These are phyloP conservation scores for Cyberlindnera maritima DNA, from an alignment of 805 yeast genomes.

Conservation along the genomic window DNA sequence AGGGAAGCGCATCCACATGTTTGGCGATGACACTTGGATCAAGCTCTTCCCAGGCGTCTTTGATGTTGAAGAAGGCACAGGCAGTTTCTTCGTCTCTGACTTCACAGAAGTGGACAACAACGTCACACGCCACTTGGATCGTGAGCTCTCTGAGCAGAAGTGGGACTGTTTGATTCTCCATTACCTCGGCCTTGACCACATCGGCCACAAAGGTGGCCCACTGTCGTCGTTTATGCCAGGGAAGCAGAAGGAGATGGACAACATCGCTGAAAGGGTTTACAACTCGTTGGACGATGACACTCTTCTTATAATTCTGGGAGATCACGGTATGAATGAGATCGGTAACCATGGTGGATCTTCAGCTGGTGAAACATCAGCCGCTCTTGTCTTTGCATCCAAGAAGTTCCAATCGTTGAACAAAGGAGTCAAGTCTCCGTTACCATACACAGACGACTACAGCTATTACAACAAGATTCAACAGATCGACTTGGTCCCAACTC, in stretches of 20 bases:
- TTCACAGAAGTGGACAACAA: constrained; percentile 91
- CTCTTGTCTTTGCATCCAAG: constrained; percentile 65
- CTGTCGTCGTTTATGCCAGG: constrained; percentile 71
- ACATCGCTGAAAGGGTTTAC: constrained; percentile 53
- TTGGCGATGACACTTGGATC: constrained; percentile 98
- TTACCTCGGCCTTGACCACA: constrained; percentile 92
- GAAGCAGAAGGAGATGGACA: constrained; percentile 87
- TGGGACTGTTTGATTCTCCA: constrained; percentile 93
- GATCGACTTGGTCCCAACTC: constrained; percentile 87
- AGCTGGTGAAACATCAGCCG: constrained; percentile 88
- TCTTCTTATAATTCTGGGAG: constrained; percentile 77
- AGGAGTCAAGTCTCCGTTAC: constrained; percentile 21
- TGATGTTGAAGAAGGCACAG: constrained; percentile 74
- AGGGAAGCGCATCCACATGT: constrained; percentile 61
- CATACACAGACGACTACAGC: constrained; percentile 41
- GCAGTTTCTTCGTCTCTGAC: constrained; percentile 92
- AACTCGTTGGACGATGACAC: constrained; percentile 46
- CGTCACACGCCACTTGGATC: constrained; percentile 81
- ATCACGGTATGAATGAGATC: constrained; percentile 93
- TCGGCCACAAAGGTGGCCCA: constrained; percentile 97
- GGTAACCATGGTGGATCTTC: constrained; percentile 98
- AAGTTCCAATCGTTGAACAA: constrained; percentile 38
- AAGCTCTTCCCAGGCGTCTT: constrained; percentile 80
- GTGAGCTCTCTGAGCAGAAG: constrained; percentile 44
- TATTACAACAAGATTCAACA: constrained; percentile 58